These are phyloP conservation scores for Salix suchowensis DNA, from an alignment of 345 rosid genomes.

Conservation along the genomic window DNA sequence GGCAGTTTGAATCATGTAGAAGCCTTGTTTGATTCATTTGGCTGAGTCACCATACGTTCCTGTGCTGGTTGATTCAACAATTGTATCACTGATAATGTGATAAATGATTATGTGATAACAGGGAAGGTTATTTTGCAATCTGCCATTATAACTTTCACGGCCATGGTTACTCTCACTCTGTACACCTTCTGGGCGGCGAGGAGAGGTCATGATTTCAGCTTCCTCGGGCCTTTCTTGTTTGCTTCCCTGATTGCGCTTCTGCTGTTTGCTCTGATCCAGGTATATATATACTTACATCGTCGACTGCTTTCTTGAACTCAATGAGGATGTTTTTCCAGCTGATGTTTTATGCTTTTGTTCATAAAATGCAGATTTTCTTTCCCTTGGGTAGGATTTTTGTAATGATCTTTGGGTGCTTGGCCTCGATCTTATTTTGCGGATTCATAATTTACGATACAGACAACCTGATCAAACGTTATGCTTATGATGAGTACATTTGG, in stretches of 20 bases:
- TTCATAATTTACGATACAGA: slow-evolving; percentile 17
- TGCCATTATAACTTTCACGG: slow-evolving; percentile 48
- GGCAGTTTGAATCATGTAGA: not conserved
- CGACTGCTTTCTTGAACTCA: not conserved
- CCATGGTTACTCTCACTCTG: slow-evolving; percentile 56
- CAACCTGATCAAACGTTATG: slow-evolving; percentile 17
- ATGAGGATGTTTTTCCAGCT: not conserved
- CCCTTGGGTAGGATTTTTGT: slow-evolving; percentile 59
- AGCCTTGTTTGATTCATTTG: not conserved
- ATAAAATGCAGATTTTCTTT: slow-evolving; percentile 49
- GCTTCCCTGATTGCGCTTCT: slow-evolving; percentile 52
- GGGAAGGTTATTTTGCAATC: slow-evolving; percentile 68
- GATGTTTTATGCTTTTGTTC: not conserved
- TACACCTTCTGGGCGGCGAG: slow-evolving; percentile 87
- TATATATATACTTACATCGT: not conserved
- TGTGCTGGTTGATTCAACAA: not conserved
- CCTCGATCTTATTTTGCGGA: slow-evolving; percentile 55
- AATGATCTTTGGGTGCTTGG: slow-evolving; percentile 66
- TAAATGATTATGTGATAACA: slow-evolving; percentile 16
- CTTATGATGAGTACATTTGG: slow-evolving; percentile 12
- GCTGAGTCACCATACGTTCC: not conserved
- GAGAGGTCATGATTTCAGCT: slow-evolving; percentile 77
- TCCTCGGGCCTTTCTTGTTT: slow-evolving; percentile 74
- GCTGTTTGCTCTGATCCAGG: slow-evolving; percentile 69
- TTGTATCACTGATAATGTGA: not conserved